Evolutionary conservation across 129 eudicot species (phyloP).

Genomic region (Chrysanthemum seticuspe): DNA sequence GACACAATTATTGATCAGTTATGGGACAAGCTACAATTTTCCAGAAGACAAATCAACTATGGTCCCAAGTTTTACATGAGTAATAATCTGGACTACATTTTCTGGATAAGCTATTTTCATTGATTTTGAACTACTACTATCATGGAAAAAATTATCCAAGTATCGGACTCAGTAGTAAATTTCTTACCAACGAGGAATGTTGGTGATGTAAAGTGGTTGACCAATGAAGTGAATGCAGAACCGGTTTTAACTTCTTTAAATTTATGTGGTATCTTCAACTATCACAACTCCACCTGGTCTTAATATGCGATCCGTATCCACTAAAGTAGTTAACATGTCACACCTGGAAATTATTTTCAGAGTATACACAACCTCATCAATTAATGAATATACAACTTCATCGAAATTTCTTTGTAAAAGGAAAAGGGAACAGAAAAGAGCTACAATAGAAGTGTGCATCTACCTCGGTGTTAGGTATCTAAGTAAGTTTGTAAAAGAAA

Average conservation of each 20-base stretch:
- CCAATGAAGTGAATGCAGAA: slow-evolving; percentile 77
- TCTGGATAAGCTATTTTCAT: slow-evolving; percentile 8
- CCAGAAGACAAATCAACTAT: slow-evolving; percentile 9
- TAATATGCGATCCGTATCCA: slow-evolving; percentile 71
- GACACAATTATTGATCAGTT: slow-evolving; percentile 1
- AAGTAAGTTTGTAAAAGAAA: not conserved
- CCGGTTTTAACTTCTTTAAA: slow-evolving; percentile 37
- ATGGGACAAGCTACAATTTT: slow-evolving; percentile 17
- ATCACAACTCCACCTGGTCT: slow-evolving; percentile 74
- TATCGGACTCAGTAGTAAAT: too few species aligned
- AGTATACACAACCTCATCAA: not conserved
- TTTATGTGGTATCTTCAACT: slow-evolving; percentile 52
- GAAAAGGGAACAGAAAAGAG: not conserved
- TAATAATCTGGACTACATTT: not conserved
- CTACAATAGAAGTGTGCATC: not conserved
- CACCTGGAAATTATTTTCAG: slow-evolving; percentile 43
- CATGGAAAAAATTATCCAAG: too few species aligned
- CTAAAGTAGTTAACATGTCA: slow-evolving; percentile 55
- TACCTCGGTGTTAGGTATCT: slow-evolving; percentile 61
- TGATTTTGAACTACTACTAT: too few species aligned
- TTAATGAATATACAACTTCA: not conserved
- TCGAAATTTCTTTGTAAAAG: too few species aligned
- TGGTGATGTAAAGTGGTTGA: slow-evolving; percentile 46
- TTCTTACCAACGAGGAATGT: slow-evolving; percentile 68
- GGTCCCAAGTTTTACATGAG: slow-evolving; percentile 31